Evolutionary conservation across 2,329 filamentous ascomycete species (phyloP), one percentile per base, ranked within the genome.

Genomic region (Neofusicoccum umdonicola): DNA sequence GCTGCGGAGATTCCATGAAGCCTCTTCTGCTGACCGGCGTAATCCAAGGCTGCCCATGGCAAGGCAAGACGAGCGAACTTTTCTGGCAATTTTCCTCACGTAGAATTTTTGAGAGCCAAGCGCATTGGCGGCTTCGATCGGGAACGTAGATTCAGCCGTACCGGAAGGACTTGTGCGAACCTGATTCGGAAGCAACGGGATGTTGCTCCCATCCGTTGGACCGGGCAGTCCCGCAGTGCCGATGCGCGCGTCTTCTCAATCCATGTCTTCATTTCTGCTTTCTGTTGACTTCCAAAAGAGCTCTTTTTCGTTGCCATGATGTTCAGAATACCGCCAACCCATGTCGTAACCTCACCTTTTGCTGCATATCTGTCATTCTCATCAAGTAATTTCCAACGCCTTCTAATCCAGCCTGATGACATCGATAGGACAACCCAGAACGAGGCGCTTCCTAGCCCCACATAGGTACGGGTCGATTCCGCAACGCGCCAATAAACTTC

Each of bases 201-300:
- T 60, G 15, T 45, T 31, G 56, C 7, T 27, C 22, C 22, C 13
- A 17, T 58, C 22, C 31, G n/a, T 45, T 45, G 31, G 17, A 35
- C 42, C 42, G 42, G 31, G 27, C 6, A 41, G 41, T 8, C 41
- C 31, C 9, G 27, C 27, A 42, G 15, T 60, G 27, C 56, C 41
- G 41, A 45, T 37, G 11, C 37, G 27, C 41, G 27, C 56, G 41
- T 45, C 39, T 60, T 60, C 56, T 41, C 22, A 57, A 60, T 60
- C 42, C 27, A 60, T 60, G 41, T 60, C 56, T 60, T 37, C 42
- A 60, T 60, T 60, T 60, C 41, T 58, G 56, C 56, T 60, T 58
- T 60, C 56, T 60, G 56, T n/a, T 47, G 56, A 47, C 27, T 60
- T 60, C 39, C 56, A 60, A 60, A 60, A 34, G 42, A 60, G 41